Base-by-base conservation (phyloP, 1,284 basidiomycete species). In the Malassezia sp. region DNA sequence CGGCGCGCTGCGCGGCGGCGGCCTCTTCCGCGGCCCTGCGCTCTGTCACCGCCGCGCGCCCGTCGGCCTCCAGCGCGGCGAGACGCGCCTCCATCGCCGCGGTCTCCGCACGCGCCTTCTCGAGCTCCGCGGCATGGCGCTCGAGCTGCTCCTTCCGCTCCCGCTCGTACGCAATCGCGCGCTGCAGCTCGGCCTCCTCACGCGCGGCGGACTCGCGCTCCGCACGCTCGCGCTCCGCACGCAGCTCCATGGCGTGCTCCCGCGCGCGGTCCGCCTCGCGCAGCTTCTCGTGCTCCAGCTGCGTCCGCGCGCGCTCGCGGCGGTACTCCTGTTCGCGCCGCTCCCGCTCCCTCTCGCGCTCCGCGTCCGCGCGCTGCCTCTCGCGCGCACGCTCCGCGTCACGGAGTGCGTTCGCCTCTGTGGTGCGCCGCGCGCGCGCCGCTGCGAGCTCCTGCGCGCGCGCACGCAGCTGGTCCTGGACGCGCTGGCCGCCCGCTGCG, bases 301-400 rank as follows among this genome's bases (percentile, higher is more conserved):
- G 47, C 15, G 42, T 49, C 17, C 29, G 30, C 12, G 37, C 37
- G 24, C 47, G 47, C 36, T 39, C 47, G 31, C 39, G 35, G 15
- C 22, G 30, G 32, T 44, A 44, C 27, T 44, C 42, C 8, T 27
- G 18, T 5, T 38, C 36, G 28, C 47, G 47, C 21, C 42, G 47
- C 47, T 39, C 42, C 12, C 50, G 35, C 28, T 20, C 46, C 21
- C 37, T 41, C 17, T 38, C 34, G 10, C 34, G 35, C 2, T 45
- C 51, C 17, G 29, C 39, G 20, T 63, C 61, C 30, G 55, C 58
- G 14, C 53, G 55, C n/a, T 52, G 26, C 28, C 59, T 52, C 33
- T 53, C 49, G 35, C 49, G 54, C 39, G 60, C 57, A 28, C 37
- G 48, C 32, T 39, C 45, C 30, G 34, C 12, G 10, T 20, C 6